These are phyloP conservation scores for Exophiala aquamarina DNA, from an alignment of 2,329 filamentous ascomycete genomes.

Conservation along the genomic window DNA sequence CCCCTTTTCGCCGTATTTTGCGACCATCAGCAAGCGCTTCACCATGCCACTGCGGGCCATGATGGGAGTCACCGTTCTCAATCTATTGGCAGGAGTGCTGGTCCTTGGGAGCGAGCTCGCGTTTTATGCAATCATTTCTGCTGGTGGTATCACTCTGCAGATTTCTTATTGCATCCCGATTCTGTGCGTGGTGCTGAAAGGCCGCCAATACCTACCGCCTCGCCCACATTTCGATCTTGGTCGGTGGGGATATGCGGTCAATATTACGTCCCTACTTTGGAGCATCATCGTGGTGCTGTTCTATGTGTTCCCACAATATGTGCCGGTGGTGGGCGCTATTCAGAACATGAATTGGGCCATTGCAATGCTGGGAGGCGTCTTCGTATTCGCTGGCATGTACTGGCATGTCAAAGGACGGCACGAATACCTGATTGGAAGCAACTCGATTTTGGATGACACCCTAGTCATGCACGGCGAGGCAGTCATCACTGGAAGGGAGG, in stretches of 20 bases:
- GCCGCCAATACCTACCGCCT: slow-evolving; percentile 20
- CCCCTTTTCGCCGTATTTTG: slow-evolving; percentile 55
- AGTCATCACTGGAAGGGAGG: slow-evolving; percentile 15
- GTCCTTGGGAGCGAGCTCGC: slow-evolving; percentile 22
- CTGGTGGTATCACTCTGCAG: slow-evolving; percentile 20
- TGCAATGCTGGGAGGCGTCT: slow-evolving; percentile 20
- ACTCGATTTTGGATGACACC: slow-evolving; percentile 23
- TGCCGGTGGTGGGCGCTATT: slow-evolving; percentile 20
- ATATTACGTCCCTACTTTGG: slow-evolving; percentile 20
- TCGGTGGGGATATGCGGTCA: slow-evolving; percentile 21
- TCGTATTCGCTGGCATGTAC: slow-evolving; percentile 21
- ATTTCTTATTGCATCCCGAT: slow-evolving; percentile 23
- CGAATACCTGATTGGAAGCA: slow-evolving; percentile 20
- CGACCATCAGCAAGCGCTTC: slow-evolving; percentile 52
- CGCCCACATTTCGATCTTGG: slow-evolving; percentile 24
- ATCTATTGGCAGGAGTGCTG: slow-evolving; percentile 18
- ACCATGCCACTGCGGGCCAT: slow-evolving; percentile 53
- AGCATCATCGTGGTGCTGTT: slow-evolving; percentile 20
- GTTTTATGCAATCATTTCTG: slow-evolving; percentile 24
- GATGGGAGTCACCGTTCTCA: slow-evolving; percentile 21
- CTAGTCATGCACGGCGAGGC: slow-evolving; percentile 19
- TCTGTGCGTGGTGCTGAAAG: slow-evolving; percentile 19
- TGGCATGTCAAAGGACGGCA: slow-evolving; percentile 21
- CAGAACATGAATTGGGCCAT: slow-evolving; percentile 26
- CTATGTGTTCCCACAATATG: slow-evolving; percentile 24